Base-by-base conservation (phyloP, 2,329 filamentous ascomycete genomes). In the Pyrenophora tritici-repentis region DNA sequence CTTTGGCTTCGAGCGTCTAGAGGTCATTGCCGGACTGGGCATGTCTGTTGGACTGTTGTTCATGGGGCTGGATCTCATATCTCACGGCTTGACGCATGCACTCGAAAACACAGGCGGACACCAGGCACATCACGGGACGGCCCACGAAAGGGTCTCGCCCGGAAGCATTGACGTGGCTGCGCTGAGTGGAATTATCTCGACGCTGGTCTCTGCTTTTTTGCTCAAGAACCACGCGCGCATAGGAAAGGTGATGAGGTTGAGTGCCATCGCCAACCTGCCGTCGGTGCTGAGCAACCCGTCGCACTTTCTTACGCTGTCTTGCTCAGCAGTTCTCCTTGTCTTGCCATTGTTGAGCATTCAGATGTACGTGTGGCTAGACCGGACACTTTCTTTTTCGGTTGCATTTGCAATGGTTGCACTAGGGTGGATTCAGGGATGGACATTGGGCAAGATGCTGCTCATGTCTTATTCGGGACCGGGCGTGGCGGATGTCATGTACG, bases 41-140 rank as follows among this genome's bases (percentile, higher is more conserved):
- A 91, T 97, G 86, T 95, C 91, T 43, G 89, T 99, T 33, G 91
- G 97, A 55, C 83, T 99, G 10, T 84, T 96, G n/a, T 99, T 99
- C 75, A 96, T 96, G 80, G 93, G 93, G 16, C 88, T 97, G 66
- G 94, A 99, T 66, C 84, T 99, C 41, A 88, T 99, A 55, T 96
- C 90, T 34, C 94, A 99, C 72, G 93, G 91, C 53, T 79, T 96
- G 13, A 94, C 96, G 70, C 93, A 99, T 73, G 83, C 91, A n/a
- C 83, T 99, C 9, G 93, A 97, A 74, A 80, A 80, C 41, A 68
- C 84, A 16, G 86, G 87, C 12, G 81, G 81, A 13, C 90, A 96
- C 66, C 82, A 86, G 46, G 81, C 90, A 17, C 91, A 96, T 65
- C 86, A 89, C 63, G 78, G 81, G 3, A 85, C 89, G 59, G 54